Base-by-base conservation (phyloP, 2,329 filamentous ascomycete species). In the Ophiostoma novo-ulmi region DNA sequence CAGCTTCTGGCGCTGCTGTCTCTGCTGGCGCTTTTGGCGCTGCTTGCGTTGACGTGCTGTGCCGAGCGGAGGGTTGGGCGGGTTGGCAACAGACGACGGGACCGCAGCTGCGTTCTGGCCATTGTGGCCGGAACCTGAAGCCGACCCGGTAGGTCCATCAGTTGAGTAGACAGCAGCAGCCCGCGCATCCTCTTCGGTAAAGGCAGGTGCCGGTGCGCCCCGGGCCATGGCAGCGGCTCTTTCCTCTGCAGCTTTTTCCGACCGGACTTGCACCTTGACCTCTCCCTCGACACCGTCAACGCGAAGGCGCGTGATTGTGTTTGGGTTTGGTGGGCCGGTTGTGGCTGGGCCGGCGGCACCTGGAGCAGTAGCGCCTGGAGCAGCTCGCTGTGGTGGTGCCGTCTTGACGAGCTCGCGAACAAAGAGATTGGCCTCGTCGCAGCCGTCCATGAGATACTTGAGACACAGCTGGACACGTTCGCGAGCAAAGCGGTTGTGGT, bases 401-500 rank as follows among this genome's bases (percentile, higher is more conserved):
- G 73, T 71, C 68, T 75, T 77, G 64, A 87, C 84, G 7, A 92
- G 84, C 68, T 89, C 87, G 70, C 88, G 85, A 69, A 94, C 87
- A 75, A 91, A 90, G 41, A 87, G 84, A 73, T 91, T 90, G 20
- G 91, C 92, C 71, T 89, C 89, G 41, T 89, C 86, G 72, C 89
- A 92, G 14, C 90, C 90, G 75, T 92, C 90, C 80, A 92, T 86
- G 6, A 91, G 83, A 85, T 89, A 96, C 77, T 94, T 94, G n/a
- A 96, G 84, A 74, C 91, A 94, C 78, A 97, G 89, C 68, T 94
- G 92, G 2, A 93, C 92, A 74, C 94, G 91, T 79, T 98, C 94
- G 76, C 94, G 92, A 73, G 97, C 94, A 77, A 94, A 97, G 0
- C 93, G 93, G 77, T 97, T 97, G 80, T 97, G 89, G 75, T 94